These are phyloP conservation scores for Ceratocystis cacaofunesta DNA, from an alignment of 2,329 filamentous ascomycete species.

Conservation along the genomic window DNA sequence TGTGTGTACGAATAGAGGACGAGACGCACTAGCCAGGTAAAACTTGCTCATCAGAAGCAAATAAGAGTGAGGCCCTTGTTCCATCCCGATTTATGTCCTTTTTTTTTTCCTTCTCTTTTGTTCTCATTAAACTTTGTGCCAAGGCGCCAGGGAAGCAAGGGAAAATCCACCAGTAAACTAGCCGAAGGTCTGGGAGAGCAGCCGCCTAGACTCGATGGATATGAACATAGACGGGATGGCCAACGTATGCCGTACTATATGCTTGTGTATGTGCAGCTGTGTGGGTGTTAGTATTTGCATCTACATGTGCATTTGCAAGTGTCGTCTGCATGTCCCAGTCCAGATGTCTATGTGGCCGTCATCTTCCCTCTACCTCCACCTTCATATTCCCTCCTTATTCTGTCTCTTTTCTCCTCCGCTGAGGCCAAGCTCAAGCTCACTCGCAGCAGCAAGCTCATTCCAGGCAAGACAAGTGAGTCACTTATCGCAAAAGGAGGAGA, in stretches of 20 bases:
- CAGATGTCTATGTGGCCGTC: background rate
- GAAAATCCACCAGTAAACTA: no score
- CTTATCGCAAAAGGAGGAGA: background rate
- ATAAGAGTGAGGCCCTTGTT: background rate
- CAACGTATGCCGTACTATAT: no score
- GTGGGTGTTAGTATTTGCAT: background rate
- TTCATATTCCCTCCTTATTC: background rate
- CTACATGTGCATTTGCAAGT: background rate
- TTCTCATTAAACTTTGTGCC: background rate
- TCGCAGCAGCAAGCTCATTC: background rate
- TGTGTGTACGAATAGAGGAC: background rate
- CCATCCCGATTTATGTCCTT: background rate
- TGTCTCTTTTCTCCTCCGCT: background rate
- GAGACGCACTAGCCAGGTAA: background rate
- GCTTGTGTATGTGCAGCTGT: no score
- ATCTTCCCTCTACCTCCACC: background rate
- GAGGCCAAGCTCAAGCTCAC: background rate
- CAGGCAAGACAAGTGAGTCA: background rate
- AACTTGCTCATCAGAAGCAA: background rate
- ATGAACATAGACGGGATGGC: no score
- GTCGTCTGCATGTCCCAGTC: background rate
- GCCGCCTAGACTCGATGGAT: no score
- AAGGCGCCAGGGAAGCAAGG: background rate
- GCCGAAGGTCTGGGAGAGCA: no score
- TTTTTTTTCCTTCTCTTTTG: background rate